A percentile compares a stretch with the other conserved stretches of the same genome.
These are phyloP conservation scores for Boletus coccyginus DNA, from an alignment of 768 basidiomycete species.

Conservation along the genomic window DNA sequence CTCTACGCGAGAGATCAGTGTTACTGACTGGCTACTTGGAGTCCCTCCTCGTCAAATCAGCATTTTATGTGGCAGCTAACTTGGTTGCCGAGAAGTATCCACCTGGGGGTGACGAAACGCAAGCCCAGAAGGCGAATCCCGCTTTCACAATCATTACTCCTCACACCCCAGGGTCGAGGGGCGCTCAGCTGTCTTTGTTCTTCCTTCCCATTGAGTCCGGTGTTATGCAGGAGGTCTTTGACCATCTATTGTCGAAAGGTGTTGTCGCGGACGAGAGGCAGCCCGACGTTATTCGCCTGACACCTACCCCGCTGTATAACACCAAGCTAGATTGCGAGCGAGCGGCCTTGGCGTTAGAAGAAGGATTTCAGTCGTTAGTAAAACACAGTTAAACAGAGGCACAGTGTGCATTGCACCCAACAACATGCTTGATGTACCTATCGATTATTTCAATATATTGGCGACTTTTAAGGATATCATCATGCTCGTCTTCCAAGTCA, in stretches of 20 bases:
- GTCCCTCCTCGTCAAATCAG: slow-evolving; percentile 53
- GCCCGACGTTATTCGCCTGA: slow-evolving; percentile 89
- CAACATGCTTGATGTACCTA: slow-evolving; percentile 35
- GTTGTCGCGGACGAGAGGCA: slow-evolving; percentile 90
- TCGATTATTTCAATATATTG: slow-evolving; percentile 46
- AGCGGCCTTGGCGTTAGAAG: slow-evolving; percentile 64
- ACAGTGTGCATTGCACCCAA: neutral
- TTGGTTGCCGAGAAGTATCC: slow-evolving; percentile 32
- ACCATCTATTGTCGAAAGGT: slow-evolving; percentile 59
- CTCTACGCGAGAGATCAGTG: slow-evolving; percentile 67
- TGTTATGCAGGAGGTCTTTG: slow-evolving; percentile 70
- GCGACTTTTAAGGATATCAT: slow-evolving; percentile 44
- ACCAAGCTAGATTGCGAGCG: slow-evolving; percentile 72
- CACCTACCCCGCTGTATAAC: slow-evolving; percentile 87
- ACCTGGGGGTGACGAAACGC: slow-evolving; percentile 17
- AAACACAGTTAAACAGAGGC: slow-evolving; percentile 7
- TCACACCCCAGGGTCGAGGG: slow-evolving; percentile 57
- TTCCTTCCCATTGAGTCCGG: slow-evolving; percentile 59
- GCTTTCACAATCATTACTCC: slow-evolving; percentile 96
- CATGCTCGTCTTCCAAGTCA: slow-evolving; percentile 50
- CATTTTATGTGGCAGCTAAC: slow-evolving; percentile 55
- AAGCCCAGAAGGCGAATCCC: slow-evolving; percentile 15
- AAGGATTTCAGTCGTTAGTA: slow-evolving; percentile 42
- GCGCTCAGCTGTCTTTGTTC: slow-evolving; percentile 84
- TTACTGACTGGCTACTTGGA: slow-evolving; percentile 73